These are phyloP conservation scores for Euphrasia arctica DNA, from an alignment of 305 asterid species.

Conservation along the genomic window DNA sequence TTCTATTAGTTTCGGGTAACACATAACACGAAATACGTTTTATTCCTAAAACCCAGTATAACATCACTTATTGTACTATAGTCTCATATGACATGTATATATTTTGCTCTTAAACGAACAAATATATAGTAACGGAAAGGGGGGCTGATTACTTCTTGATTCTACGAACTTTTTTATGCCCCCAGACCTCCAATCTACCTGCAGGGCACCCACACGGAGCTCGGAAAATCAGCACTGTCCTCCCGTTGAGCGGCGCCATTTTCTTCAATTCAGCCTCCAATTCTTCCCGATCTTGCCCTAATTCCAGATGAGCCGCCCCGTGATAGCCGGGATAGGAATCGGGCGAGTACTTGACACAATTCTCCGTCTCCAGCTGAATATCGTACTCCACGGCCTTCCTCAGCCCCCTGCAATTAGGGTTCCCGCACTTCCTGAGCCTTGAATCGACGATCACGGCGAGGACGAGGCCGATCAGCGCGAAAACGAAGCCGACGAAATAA, in stretches of 20 bases:
- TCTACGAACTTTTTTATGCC: constrained; percentile 48
- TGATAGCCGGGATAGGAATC: constrained; percentile 22
- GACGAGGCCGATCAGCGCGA: constrained; percentile 32
- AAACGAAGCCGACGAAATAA: constrained; percentile 33
- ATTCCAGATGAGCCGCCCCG: constrained; percentile 34
- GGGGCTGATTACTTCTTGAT: constrained; percentile 34
- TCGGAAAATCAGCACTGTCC: constrained; percentile 55
- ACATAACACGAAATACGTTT: constrained; percentile 21
- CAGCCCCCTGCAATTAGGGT: constrained; percentile 45
- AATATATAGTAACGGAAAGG: background rate
- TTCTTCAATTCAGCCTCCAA: constrained; percentile 58
- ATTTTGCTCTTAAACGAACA: constrained; percentile 13
- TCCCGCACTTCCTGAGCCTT: constrained; percentile 49
- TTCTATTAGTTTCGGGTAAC: background rate
- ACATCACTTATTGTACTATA: constrained; percentile 28
- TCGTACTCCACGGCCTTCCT: constrained; percentile 54
- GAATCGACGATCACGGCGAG: constrained; percentile 30
- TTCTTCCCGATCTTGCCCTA: constrained; percentile 49
- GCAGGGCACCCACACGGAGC: constrained; percentile 59
- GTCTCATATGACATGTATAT: constrained; percentile 25
- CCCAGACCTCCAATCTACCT: constrained; percentile 64
- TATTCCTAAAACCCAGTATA: constrained; percentile 26
- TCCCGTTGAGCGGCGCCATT: constrained; percentile 60
- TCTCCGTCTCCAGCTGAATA: constrained; percentile 58
- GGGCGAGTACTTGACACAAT: constrained; percentile 43